Base-by-base conservation (phyloP, 1,139 yeast genomes). In the Debaryomyces nepalensis region DNA sequence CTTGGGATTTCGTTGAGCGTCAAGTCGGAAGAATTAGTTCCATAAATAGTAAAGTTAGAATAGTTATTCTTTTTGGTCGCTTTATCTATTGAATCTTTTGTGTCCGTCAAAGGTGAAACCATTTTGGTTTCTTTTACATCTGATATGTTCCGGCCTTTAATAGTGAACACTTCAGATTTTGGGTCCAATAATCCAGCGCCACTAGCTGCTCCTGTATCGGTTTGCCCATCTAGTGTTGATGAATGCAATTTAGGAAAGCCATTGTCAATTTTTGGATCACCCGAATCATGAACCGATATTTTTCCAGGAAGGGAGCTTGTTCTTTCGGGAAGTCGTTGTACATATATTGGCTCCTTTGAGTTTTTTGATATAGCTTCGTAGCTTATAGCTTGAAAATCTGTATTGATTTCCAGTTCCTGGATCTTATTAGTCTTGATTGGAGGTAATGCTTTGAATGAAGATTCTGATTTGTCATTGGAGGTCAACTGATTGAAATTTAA, bases 311-410 rank as follows among this genome's bases (percentile, higher is more conserved):
- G 24, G 5, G 33, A 8, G 16, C 18, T 16, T 30, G 49, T 27
- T 22, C 54, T 49, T 7, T 53, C 58, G 4, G 70, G 72, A 16
- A 67, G 53, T 41, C 56, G 57, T 53, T 49, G 57, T 20, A 66
- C 69, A 40, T 57, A 63, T 12, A 61, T 59, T 5, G 72, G 73
- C 41, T 64, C 68, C 24, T 52, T 55, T 9, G 57, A 45, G 27
- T 51, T 50, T 7, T 55, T 24, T 8, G 59, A 45, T 30, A 63
- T 58, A 15, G 58, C 41, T 10, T 63, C 65, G 45, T 69, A 69
- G 29, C 70, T 64, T 26, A 69, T 60, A 14, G 74, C 72, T 34
- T 66, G 72, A 48, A 68, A 68, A 12, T 39, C 31, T 12, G 32
- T 34, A 5, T 20, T 43, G 38, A 26, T 46, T 11, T 5, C 27